Percentiles rank a stretch among this genome's conserved stretches.
These are phyloP conservation scores for Incumbomyces delicatus DNA, from an alignment of 2,329 filamentous ascomycete species.

Conservation along the genomic window DNA sequence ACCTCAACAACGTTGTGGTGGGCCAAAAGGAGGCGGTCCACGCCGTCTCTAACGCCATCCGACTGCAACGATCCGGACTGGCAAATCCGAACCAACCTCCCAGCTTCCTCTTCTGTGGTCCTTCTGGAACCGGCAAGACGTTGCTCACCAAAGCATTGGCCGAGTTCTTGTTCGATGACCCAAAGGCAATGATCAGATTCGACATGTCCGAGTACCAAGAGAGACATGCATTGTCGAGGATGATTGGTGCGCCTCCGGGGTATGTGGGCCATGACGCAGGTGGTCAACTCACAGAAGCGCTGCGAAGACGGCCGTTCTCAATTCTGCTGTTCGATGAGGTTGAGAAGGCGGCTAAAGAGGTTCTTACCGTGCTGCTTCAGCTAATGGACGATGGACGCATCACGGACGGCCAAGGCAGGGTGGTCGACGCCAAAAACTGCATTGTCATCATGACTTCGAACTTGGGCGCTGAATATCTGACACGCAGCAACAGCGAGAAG, in stretches of 20 bases:
- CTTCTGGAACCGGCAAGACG: slow-evolving; percentile 96
- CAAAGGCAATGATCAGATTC: slow-evolving; percentile 96
- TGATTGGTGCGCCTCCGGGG: slow-evolving; percentile 95
- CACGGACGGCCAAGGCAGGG: slow-evolving; percentile 90
- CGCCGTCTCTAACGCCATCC: slow-evolving; percentile 90
- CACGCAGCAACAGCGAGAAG: slow-evolving; percentile 64
- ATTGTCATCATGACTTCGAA: slow-evolving; percentile 99
- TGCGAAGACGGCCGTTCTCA: slow-evolving; percentile 91
- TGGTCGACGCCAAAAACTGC: slow-evolving; percentile 93
- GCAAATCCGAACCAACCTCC: slow-evolving; percentile 94
- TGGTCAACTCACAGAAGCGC: slow-evolving; percentile 87
- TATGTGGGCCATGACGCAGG: slow-evolving; percentile 96
- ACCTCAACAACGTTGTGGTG: slow-evolving; percentile 73
- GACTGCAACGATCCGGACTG: slow-evolving; percentile 86
- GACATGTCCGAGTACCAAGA: slow-evolving; percentile 99
- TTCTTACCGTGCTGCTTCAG: slow-evolving; percentile 92
- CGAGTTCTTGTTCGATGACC: slow-evolving; percentile 94
- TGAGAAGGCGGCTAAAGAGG: slow-evolving; percentile 96
- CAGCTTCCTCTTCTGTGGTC: slow-evolving; percentile 97
- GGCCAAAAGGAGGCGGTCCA: slow-evolving; percentile 89
- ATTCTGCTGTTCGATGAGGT: slow-evolving; percentile 97
- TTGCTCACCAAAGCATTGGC: slow-evolving; percentile 92
- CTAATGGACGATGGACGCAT: slow-evolving; percentile 99
- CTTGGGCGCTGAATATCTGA: slow-evolving; percentile 86
- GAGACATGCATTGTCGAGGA: slow-evolving; percentile 83